Conservation (phyloP, 139 green algal species). For the Micromonas pusilla region DNA sequence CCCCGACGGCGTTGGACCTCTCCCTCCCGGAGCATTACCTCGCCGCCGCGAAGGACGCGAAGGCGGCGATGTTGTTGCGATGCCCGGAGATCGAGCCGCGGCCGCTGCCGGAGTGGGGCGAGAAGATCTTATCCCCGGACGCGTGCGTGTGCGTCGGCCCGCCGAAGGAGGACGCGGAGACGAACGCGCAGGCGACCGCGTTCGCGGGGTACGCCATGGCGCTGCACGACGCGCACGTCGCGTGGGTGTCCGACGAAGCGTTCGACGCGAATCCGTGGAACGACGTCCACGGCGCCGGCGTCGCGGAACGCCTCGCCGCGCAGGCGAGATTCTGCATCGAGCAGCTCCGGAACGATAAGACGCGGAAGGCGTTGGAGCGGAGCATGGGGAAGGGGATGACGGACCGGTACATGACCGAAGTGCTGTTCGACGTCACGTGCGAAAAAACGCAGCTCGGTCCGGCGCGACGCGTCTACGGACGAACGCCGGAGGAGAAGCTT, state of each 20-base stretch:
- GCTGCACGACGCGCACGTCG: neutral
- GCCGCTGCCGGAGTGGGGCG: slow-evolving; percentile 21
- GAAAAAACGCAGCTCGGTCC: too few species aligned
- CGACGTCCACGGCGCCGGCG: neutral
- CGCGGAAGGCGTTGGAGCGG: neutral
- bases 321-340: slow-evolving; percentile 6
- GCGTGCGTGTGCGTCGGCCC: slow-evolving; percentile 13
- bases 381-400: neutral
- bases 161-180: neutral
- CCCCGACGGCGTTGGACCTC: slow-evolving; percentile 1
- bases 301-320: neutral
- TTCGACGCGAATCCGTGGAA: neutral
- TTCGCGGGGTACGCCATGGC: neutral
- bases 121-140: slow-evolving; percentile 5
- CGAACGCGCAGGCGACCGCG: neutral
- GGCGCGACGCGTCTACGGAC: too few species aligned
- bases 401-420: slow-evolving; percentile 25
- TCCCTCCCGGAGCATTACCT: neutral
- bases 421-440: slow-evolving; percentile 28
- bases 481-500: too few species aligned
- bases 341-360: slow-evolving; percentile 26
- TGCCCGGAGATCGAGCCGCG: neutral
- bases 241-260: neutral
- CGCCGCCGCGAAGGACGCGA: neutral
- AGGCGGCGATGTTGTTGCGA: neutral